Base-by-base conservation (phyloP, 257 asterid genomes). In the Leptodermis oblonga region DNA sequence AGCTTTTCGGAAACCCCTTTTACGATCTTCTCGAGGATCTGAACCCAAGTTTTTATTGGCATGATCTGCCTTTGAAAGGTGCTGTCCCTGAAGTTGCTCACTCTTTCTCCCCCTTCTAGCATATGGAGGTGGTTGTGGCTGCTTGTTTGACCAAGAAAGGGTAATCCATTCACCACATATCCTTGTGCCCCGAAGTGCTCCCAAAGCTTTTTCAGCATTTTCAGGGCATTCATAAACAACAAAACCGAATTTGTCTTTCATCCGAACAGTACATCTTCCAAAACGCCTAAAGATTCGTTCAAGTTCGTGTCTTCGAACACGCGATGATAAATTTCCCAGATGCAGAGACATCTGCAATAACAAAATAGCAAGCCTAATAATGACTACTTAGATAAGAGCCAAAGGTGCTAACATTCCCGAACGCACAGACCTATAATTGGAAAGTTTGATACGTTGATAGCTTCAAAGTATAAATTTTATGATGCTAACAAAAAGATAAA, bases 131-230 rank as follows among this genome's bases (percentile, higher is more conserved):
- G 59, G 68, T 30, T 25, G 81, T 67, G 88, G 91, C 83, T 86
- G 90, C 77, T 70, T 77, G n/a, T 80, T 89, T 46, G 96, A 85
- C 91, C 88, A 87, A 11, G 86, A 79, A 62, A 88, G 52, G 30
- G 80, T 82, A 37, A 88, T 73, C 36, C 79, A 75, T 80, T 82
- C 81, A 22, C 91, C 89, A 72, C 91, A 89, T 28, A 89, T 85
- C 70, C 77, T 85, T 62, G 78, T 80, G 46, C 92, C 90, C 64
- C 77, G 73, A 34, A 87, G 86, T 23, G 81, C 70, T 77, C 81
- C 80, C 58, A 87, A 80, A 62, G 94, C 88, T 73, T 76, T 77
- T 67, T 89, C 94, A 52, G 81, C 96, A 71, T 82, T 72, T 36
- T 86, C 78, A 55, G 84, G 88, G 72, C 80, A 83, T 52, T 85